These are phyloP conservation scores for Kazachstania kunashirensis DNA, from an alignment of 805 yeast genomes.

Conservation along the genomic window DNA sequence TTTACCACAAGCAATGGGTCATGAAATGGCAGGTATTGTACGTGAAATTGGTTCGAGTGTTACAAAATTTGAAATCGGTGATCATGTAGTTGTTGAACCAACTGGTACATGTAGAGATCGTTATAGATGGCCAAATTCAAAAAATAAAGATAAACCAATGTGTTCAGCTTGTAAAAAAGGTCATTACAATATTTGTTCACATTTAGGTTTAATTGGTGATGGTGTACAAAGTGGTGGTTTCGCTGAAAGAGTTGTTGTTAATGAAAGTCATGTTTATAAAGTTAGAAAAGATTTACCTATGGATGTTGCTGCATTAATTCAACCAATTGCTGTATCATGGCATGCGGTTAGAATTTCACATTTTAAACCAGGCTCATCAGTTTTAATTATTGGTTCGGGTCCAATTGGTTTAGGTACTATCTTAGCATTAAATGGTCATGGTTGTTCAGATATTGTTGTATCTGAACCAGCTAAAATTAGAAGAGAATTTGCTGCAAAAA, in stretches of 20 bases:
- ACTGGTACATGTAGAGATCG: slow-evolving; percentile 48
- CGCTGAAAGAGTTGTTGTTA: slow-evolving; percentile 39
- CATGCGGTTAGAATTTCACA: slow-evolving; percentile 45
- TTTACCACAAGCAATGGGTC: slow-evolving; percentile 44
- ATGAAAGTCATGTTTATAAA: slow-evolving; percentile 32
- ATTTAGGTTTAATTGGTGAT: slow-evolving; percentile 42
- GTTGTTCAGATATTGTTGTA: slow-evolving; percentile 40
- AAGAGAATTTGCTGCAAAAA: slow-evolving; percentile 39
- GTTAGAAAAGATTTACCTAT: slow-evolving; percentile 37
- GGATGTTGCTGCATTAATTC: slow-evolving; percentile 48
- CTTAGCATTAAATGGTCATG: slow-evolving; percentile 47
- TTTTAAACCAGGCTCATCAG: slow-evolving; percentile 37
- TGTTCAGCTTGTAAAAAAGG: slow-evolving; percentile 47
- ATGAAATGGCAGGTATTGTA: slow-evolving; percentile 43
- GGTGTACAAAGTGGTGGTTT: slow-evolving; percentile 52
- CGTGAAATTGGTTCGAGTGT: slow-evolving; percentile 39
- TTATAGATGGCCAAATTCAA: slow-evolving; percentile 31
- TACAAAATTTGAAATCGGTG: slow-evolving; percentile 37
- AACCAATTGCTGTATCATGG: slow-evolving; percentile 50
- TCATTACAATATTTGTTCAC: slow-evolving; percentile 42
- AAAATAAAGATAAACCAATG: slow-evolving; percentile 18
- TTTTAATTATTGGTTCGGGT: slow-evolving; percentile 50
- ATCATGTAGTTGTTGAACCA: slow-evolving; percentile 55
- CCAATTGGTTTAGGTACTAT: slow-evolving; percentile 55
- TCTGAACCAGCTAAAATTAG: slow-evolving; percentile 45